Base-by-base conservation (phyloP, 768 basidiomycete species). In the Amanita jacksonii region DNA sequence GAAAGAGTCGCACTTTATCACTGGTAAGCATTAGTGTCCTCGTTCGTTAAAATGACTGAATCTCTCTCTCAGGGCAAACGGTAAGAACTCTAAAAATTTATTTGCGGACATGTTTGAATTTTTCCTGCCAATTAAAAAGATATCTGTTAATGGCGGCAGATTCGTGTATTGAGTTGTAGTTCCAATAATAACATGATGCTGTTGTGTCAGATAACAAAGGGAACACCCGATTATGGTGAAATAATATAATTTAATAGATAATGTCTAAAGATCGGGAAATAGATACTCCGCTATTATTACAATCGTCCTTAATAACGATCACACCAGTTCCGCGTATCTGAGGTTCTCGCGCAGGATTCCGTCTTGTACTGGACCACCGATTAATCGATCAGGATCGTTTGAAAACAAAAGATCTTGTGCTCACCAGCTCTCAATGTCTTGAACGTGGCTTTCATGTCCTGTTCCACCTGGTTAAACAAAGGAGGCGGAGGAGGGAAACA, bases 361-460 rank as follows among this genome's bases (percentile, higher is more conserved):
- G 50, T 78, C 76, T 23, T 69, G 67, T 6, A 79, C 76, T 74
- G 42, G 8, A 41, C 12, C 2, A 20, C 10, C 10, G 20, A 23
- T 25, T 24, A 22, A 20, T 46, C 16, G 37, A 25, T 43, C 10
- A 39, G 19, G 7, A 22, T 43, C 39, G 8, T 31, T 16, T 45
- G 47, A 16, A n/a, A 41, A 9, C 15, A 12, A 31, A 28, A 15
- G 16, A 12, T 24, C 12, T 19, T 30, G 37, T 13, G 56, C 66
- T 6, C 49, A 76, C 74, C 76, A 31, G 70, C 69, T 41, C 63
- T 59, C 2, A 80, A 57, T 2, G 76, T 79, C 22, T 64, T 65
- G 6, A 72, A 67, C 2, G 76, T 79, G 3, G 72, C 70, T 49
- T 65, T 69, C 4, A 75, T 78, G 51, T 80, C 76, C 76, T 79